phyloP scores from a whole-genome alignment of 2,329 filamentous ascomycete species.

The Metarhizium robertsii region DNA sequence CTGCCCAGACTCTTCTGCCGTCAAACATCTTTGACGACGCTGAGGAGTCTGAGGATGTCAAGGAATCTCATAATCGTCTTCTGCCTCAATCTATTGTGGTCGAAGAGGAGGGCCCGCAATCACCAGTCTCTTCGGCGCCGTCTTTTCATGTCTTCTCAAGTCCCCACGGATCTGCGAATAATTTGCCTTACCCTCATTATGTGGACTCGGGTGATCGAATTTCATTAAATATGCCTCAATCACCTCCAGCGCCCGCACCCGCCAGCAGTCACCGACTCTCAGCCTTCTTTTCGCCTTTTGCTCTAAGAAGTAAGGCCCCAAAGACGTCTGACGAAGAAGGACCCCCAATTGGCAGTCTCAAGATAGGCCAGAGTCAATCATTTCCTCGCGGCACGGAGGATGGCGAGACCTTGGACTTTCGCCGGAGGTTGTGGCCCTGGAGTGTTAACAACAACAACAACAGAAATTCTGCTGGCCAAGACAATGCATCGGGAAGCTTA shows the following conservation, averaged over 20 bases:
- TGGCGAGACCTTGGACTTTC: conserved; percentile 39
- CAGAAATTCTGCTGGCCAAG: conserved; percentile 40
- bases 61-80: conserved; percentile 20
- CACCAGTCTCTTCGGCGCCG: conserved; percentile 48
- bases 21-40: conserved; percentile 54
- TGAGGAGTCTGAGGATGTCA: conserved; percentile 46
- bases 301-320: conserved; percentile 46
- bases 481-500: conserved; percentile 22
- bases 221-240: conserved; percentile 29
- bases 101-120: conserved; percentile 41
- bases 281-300: conserved; percentile 49
- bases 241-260: conserved; percentile 25
- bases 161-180: conserved; percentile 50
- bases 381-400: conserved; percentile 57
- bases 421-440: conserved; percentile 49
- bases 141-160: conserved; percentile 52
- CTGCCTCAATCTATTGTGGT: conserved; percentile 20
- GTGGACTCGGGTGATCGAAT: conserved; percentile 35
- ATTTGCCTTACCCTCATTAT: conserved; percentile 45
- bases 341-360: conserved; percentile 58
- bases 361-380: conserved; percentile 66
- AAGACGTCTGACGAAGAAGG: conserved; percentile 46
- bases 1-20: conserved; percentile 64
- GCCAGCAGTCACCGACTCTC: conserved; percentile 29
- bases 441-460: conserved; percentile 37